These are phyloP conservation scores for Kwoniella dendrophila DNA, from an alignment of 768 basidiomycete species.

Conservation along the genomic window DNA sequence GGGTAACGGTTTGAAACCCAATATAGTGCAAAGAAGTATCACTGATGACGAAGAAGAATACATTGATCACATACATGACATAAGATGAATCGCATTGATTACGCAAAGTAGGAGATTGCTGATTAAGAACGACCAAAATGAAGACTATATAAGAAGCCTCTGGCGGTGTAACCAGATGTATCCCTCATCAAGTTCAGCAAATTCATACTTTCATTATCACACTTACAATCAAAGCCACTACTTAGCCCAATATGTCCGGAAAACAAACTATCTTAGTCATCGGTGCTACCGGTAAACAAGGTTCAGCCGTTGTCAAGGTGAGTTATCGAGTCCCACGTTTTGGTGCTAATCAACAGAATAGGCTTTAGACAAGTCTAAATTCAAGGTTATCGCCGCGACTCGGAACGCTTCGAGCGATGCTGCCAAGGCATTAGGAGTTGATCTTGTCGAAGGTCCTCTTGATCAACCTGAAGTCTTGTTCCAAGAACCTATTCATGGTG, in stretches of 20 bases:
- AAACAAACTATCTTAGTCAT: conserved; percentile 28
- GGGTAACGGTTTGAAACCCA: neutral
- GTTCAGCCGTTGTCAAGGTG: conserved; percentile 19
- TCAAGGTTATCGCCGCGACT: conserved; percentile 24
- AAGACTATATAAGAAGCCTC: neutral
- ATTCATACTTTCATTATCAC: too few relatives aligned
- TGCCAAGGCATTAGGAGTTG: conserved; percentile 19
- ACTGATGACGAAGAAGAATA: conserved; percentile 8
- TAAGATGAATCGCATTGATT: neutral
- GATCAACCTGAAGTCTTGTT: conserved; percentile 21
- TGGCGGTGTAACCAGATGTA: neutral
- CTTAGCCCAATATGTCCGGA: conserved; percentile 11
- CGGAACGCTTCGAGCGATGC: conserved; percentile 16
- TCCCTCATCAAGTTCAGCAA: too few relatives aligned
- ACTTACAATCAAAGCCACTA: neutral
- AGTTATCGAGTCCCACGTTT: neutral
- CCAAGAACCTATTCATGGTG: conserved; percentile 23
- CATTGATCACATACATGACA: neutral
- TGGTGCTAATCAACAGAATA: neutral
- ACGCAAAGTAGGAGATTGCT: neutral
- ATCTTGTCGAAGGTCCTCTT: conserved; percentile 24
- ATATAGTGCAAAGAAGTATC: neutral
- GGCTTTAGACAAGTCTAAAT: conserved; percentile 15
- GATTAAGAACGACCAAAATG: neutral
- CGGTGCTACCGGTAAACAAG: conserved; percentile 29